These are phyloP conservation scores for Zygotorulaspora mrakii DNA, from an alignment of 1,139 yeast species.

Conservation along the genomic window DNA sequence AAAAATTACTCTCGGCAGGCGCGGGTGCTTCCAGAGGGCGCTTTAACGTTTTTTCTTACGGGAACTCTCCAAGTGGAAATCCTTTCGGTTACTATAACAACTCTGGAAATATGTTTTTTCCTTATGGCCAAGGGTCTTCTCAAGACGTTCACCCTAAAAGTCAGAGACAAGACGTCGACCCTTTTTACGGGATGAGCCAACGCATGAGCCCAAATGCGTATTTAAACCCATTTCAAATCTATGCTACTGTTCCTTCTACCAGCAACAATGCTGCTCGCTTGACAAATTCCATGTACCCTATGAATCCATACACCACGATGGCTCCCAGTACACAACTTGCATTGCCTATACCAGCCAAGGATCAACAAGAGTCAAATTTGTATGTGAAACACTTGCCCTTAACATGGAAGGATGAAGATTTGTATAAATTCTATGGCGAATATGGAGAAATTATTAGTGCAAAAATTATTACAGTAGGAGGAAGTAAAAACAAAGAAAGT, in stretches of 20 bases:
- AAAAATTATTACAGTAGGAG: conserved; percentile 46
- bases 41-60: conserved; percentile 5
- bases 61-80: conserved; percentile 1
- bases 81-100: conserved; percentile 10
- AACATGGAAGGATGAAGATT: conserved; percentile 33
- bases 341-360: conserved; percentile 34
- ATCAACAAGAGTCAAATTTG: conserved; percentile 37
- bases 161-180: conserved; percentile 11
- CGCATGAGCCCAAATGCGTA: conserved; percentile 8
- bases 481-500: conserved; percentile 27
- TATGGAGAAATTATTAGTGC: conserved; percentile 47
- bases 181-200: conserved; percentile 7
- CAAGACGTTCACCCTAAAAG: neutral
- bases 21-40: conserved; percentile 2
- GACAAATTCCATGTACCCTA: conserved; percentile 12
- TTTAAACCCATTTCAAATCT: conserved; percentile 6
- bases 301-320: conserved; percentile 13
- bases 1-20: conserved; percentile 3
- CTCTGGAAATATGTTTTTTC: conserved; percentile 8
- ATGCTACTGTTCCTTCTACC: conserved; percentile 13
- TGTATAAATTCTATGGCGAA: conserved; percentile 31
- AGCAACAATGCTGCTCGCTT: conserved; percentile 9
- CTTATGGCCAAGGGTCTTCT: conserved; percentile 4
- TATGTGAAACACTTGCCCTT: conserved; percentile 37
- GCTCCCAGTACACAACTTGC: conserved; percentile 14